Evolutionary conservation across 164 flowering plant genomes (phyloP), one percentile per base, ranked within the genome.

Genomic region (Chimonanthus salicifolius): DNA sequence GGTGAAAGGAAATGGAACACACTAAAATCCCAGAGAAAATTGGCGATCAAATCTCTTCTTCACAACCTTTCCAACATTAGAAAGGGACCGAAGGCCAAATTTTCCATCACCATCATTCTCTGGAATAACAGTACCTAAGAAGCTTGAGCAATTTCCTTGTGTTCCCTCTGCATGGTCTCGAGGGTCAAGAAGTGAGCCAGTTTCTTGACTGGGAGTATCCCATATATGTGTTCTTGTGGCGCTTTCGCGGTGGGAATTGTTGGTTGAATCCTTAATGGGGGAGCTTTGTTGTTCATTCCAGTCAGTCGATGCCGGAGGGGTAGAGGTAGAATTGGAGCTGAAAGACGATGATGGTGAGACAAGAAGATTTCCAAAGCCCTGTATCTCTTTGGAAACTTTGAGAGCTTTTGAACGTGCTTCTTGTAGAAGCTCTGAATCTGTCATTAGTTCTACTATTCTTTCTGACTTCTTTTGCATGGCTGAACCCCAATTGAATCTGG

Each of bases 401-500:
- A 84, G 75, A 49, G 93, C 88, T 74, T 83, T 85, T 13, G 79
- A 54, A 11, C 93, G 84, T 7, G 79, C 87, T 66, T 79, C 82
- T 78, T 75, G 82, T 4, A 86, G 79, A 3, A 64, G 62, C 7
- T 73, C 72, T 71, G 83, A 85, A 71, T 87, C 85, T 6, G 11
- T 9, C 7, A 88, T 74, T 15, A 87, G 80, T 10, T 78, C 46
- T 33, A 83, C 73, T 60, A 87, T 71, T 51, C 78, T 71, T 43
- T 82, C 85, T 11, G 88, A 74, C 79, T 79, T 86, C 71, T 81
- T 84, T 75, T 82, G 85, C 89, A 87, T 85, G 65, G 65, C 78
- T 4, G 43, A 73, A 43, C 93, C 90, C 90, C 90, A 89, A 47
- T 87, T 75, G 62, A 89, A 84, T 64, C 92, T 89, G 58, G 46